Percentiles rank a stretch among this genome's conserved stretches.
Conservation (phyloP, 768 basidiomycete species). For the Leccinum subgranulosum region DNA sequence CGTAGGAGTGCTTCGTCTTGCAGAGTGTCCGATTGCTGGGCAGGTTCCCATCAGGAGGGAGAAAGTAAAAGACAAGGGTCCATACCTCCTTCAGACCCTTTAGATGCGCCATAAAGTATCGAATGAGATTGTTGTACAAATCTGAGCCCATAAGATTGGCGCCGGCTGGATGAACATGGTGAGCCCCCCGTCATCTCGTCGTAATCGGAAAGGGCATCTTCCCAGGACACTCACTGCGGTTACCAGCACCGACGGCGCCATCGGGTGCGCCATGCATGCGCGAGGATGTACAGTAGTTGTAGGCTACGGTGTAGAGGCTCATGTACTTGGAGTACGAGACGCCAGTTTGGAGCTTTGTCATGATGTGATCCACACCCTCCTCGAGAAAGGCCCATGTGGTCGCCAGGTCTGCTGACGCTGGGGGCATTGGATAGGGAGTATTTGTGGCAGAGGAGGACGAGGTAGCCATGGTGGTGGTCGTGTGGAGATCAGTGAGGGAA, state of each 20-base stretch:
- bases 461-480: constrained; percentile 32
- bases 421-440: constrained; percentile 54
- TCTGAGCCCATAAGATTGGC: constrained; percentile 97
- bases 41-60: constrained; percentile 12
- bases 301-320: constrained; percentile 87
- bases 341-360: constrained; percentile 86
- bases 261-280: constrained; percentile 60
- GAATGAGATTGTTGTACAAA: constrained; percentile 91
- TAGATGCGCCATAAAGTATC: constrained; percentile 85
- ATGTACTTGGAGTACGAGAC: constrained; percentile 89
- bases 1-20: constrained; percentile 86
- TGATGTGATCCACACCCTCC: constrained; percentile 85
- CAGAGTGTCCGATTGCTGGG: constrained; percentile 70
- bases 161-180: constrained; percentile 53
- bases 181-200: constrained; percentile 11
- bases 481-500: constrained; percentile 19
- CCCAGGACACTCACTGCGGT: constrained; percentile 53
- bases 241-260: constrained; percentile 32
- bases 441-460: constrained; percentile 30
- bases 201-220: constrained; percentile 25
- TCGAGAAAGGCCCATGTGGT: constrained; percentile 90
- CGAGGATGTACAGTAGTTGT: constrained; percentile 96
- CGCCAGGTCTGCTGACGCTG: constrained; percentile 63
- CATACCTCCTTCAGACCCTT: constrained; percentile 59
- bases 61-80: constrained; percentile 21